phyloP scores from a whole-genome alignment of 345 rosid genomes.

The Crucihimalaya himalaica region DNA sequence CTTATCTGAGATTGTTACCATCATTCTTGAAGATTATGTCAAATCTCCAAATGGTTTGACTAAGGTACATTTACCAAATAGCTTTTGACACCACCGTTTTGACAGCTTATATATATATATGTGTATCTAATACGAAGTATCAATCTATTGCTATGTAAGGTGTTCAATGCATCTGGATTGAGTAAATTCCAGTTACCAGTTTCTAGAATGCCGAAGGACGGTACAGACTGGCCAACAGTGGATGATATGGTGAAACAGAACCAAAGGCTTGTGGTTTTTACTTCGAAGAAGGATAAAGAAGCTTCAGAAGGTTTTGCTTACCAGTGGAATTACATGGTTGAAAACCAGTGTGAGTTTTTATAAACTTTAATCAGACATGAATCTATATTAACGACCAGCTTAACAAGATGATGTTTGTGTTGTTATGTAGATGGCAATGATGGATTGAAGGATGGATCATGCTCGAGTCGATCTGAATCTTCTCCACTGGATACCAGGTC shows the following conservation, averaged over 20 bases:
- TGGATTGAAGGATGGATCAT: conserved; percentile 72
- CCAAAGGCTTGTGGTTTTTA: conserved; percentile 82
- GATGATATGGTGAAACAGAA: conserved; percentile 86
- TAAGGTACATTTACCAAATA: conserved; percentile 36
- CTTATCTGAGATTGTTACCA: conserved; percentile 83
- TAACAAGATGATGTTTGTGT: not conserved
- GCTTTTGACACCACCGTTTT: not conserved
- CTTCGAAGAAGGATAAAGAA: conserved; percentile 73
- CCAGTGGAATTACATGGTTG: conserved; percentile 88
- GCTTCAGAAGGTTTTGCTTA: conserved; percentile 90
- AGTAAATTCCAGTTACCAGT: conserved; percentile 68
- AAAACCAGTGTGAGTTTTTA: conserved; percentile 67
- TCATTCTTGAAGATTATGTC: conserved; percentile 94
- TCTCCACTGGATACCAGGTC: conserved; percentile 60
- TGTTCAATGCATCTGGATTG: conserved; percentile 77
- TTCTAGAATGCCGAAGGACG: conserved; percentile 78
- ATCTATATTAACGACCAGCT: not conserved
- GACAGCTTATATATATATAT: not conserved
- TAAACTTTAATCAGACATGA: not conserved
- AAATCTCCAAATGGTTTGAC: conserved; percentile 69
- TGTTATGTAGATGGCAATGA: conserved; percentile 71
- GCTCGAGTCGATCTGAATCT: conserved; percentile 73
- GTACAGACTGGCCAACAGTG: conserved; percentile 88
- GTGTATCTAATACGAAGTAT: not conserved
- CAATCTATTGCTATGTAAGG: conserved; percentile 14